Evolutionary conservation across 2,329 filamentous ascomycete genomes (phyloP), one percentile per base, ranked within the genome.

Genomic region (Pyrenophora teres): DNA sequence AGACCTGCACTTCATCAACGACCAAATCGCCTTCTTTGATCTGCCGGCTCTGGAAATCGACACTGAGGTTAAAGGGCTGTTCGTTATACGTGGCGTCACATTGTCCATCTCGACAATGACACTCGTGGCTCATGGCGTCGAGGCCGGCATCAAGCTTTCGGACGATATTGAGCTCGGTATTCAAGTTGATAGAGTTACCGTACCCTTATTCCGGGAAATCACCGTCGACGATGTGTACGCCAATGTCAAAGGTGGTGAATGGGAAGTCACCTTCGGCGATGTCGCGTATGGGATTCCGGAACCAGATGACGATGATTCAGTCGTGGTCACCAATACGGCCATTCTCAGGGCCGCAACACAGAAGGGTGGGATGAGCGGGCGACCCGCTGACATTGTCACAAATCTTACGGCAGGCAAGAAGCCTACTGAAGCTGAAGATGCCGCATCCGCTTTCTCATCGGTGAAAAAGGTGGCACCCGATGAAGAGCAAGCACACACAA

Each of bases 31-130:
- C 3, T 68, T 79, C 45, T 80, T 80, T 55, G 73, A 78, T 43
- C 60, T 80, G 6, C 79, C 81, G 0, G 80, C 80, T 1, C 62
- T 83, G 45, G 80, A 83, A 58, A 82, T 83, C 37, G 81, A 83
- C 57, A 80, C 77, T 0, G 78, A 81, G 21, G 78, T 82, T 12
- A 74, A 80, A 55, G 81, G 81, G 0, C 65, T 83, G 15, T 76
- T 83, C 59, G 79, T 81, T 6, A 72, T 83, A 35, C 72, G 81
- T n/a, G 81, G 80, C 0, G 62, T 81, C 3, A 82, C 80, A 0
- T 70, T 83, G n/a, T 79, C 75, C 1, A 62, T 83, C 3, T 80
- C 78, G 1, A 78, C 70, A 5, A 59, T 83, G 48, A 81, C 76
- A 3, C 69, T 81, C 21, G 74, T 78, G 4, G 79, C 79, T 2